Conservation (phyloP, 225 moss, liverwort and hornwort genomes). For the Takakia lepidozioides region DNA sequence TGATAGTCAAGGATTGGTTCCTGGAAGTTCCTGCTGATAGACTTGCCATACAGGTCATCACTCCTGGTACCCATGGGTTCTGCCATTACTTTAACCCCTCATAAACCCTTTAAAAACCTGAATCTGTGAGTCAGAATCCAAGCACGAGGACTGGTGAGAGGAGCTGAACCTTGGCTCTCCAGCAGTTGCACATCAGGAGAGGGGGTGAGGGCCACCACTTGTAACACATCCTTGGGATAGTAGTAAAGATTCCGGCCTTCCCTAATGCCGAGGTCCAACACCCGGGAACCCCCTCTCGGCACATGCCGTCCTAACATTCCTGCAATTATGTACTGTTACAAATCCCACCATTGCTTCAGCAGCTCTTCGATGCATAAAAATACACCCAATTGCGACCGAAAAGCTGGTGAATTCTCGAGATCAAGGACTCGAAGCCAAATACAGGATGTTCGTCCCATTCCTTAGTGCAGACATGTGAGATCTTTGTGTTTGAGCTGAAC, state of each 20-base stretch:
- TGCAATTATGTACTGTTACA: slow-evolving; percentile 85
- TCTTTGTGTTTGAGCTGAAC: not conserved
- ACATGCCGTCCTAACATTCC: slow-evolving; percentile 89
- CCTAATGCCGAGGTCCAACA: slow-evolving; percentile 76
- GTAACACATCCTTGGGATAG: slow-evolving; percentile 79
- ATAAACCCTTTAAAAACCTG: not conserved
- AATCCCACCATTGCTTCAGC: slow-evolving; percentile 1
- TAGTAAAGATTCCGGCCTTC: slow-evolving; percentile 97
- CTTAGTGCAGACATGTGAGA: too few species aligned
- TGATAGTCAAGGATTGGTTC: too few species aligned
- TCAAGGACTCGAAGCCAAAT: too few species aligned
- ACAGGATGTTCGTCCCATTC: too few species aligned
- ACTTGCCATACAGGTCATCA: too few species aligned
- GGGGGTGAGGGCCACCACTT: slow-evolving; percentile 71
- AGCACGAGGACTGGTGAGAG: not conserved
- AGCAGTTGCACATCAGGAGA: slow-evolving; percentile 65
- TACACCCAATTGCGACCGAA: not conserved
- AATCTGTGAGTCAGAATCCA: not conserved
- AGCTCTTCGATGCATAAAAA: too few species aligned
- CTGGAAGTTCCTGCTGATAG: too few species aligned
- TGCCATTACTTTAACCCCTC: too few species aligned
- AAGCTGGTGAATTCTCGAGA: not conserved
- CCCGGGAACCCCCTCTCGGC: slow-evolving; percentile 74
- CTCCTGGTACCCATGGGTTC: too few species aligned
- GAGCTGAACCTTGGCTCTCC: slow-evolving; percentile 71